A percentile compares a stretch with the other conserved stretches of the same genome.
Conservation (phyloP, 2,329 filamentous ascomycete genomes). For the Colletotrichum orbiculare region DNA sequence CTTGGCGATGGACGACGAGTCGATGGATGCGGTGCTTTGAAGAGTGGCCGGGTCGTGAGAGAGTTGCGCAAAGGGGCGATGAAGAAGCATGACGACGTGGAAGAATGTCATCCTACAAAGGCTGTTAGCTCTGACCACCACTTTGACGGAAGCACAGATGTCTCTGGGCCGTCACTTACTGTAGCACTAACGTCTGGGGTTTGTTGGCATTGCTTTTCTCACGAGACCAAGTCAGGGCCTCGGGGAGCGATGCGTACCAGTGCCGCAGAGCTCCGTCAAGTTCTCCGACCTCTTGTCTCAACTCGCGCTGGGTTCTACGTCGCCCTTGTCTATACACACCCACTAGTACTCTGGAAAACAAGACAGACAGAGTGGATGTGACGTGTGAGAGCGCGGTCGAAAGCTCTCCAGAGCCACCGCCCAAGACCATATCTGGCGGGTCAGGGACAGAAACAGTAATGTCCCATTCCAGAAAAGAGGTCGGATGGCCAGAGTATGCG, state of each 20-base stretch:
- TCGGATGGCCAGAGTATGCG: slow-evolving; percentile 9
- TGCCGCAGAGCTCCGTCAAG: slow-evolving; percentile 12
- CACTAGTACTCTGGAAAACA: slow-evolving; percentile 5
- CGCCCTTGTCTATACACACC: background rate
- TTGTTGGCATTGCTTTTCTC: background rate
- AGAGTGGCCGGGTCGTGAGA: background rate
- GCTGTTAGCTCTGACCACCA: background rate
- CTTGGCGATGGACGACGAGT: background rate
- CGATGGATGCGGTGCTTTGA: no score
- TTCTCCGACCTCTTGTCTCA: background rate
- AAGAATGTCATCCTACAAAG: slow-evolving; percentile 19
- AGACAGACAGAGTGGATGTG: slow-evolving; percentile 1
- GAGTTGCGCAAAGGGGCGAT: slow-evolving; percentile 18
- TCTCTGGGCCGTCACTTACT: background rate
- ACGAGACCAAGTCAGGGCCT: background rate
- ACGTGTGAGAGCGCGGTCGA: background rate
- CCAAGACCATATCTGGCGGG: background rate
- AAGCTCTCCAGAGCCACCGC: background rate
- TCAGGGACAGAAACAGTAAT: slow-evolving; percentile 5
- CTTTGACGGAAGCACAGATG: background rate
- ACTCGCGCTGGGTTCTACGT: background rate
- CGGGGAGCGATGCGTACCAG: slow-evolving; percentile 13
- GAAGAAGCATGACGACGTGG: slow-evolving; percentile 17
- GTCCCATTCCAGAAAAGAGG: slow-evolving; percentile 24
- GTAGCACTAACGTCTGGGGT: slow-evolving; percentile 8